Percentiles rank a stretch among this genome's conserved stretches.
Conservation (phyloP, 2,329 filamentous ascomycete genomes). For the Penicillium aurantiogriseum region DNA sequence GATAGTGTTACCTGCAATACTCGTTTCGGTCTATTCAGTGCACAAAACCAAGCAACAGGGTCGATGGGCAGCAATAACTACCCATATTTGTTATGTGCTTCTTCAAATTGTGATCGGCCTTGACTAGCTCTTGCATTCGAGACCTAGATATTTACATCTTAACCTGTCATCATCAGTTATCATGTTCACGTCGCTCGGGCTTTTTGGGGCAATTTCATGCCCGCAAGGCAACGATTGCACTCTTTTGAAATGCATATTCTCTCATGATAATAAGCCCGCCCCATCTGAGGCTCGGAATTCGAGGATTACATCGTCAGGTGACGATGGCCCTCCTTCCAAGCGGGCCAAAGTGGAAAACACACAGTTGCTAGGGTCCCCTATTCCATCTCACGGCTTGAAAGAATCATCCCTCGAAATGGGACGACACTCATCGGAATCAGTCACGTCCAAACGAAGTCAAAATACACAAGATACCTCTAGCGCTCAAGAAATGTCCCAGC, state of each 20-base stretch:
- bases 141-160: background rate
- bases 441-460: constrained; percentile 3
- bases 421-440: background rate
- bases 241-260: constrained; percentile 59
- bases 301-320: constrained; percentile 19
- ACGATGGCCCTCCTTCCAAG: constrained; percentile 30
- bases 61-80: background rate
- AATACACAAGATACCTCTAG: constrained; percentile 12
- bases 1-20: background rate
- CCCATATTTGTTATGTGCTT: background rate
- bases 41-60: background rate
- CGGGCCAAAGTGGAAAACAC: constrained; percentile 24
- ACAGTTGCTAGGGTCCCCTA: background rate
- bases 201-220: constrained; percentile 55
- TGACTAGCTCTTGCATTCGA: background rate
- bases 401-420: constrained; percentile 4
- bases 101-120: background rate
- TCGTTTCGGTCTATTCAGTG: background rate
- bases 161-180: constrained; percentile 6
- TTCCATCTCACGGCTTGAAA: background rate
- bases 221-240: constrained; percentile 52
- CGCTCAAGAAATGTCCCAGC: constrained; percentile 31
- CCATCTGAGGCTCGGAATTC: background rate
- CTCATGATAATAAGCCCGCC: constrained; percentile 41
- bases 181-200: constrained; percentile 57